A percentile compares a stretch with the other conserved stretches of the same genome.
Conservation (phyloP, 139 green algal genomes). For the Haematococcus lacustris region DNA sequence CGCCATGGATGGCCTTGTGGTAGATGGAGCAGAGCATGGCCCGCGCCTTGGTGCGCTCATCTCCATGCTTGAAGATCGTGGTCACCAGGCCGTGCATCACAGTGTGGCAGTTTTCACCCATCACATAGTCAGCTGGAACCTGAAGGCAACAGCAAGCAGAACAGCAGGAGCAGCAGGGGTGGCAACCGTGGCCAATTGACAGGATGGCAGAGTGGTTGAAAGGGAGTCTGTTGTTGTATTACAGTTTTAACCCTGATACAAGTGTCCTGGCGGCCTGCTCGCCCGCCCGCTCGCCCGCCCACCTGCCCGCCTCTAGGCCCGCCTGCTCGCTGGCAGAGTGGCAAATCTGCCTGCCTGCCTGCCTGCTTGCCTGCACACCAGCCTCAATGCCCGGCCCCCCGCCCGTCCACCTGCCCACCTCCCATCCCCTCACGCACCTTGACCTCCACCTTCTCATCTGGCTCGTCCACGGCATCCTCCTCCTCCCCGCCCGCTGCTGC, state of each 20-base stretch:
- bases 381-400: no score
- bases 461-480: constrained; percentile 26
- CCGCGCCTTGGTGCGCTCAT: constrained; percentile 95
- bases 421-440: constrained; percentile 26
- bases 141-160: neutral
- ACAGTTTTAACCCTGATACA: no score
- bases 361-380: no score
- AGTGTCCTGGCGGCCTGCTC: no score
- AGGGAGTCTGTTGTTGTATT: no score
- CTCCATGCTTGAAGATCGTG: constrained; percentile 81
- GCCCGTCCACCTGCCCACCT: no score
- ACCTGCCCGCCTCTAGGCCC: no score
- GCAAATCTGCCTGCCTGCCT: no score
- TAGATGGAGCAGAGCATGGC: constrained; percentile 95
- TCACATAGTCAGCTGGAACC: constrained; percentile 64
- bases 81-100: constrained; percentile 58
- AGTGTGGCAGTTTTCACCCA: constrained; percentile 51
- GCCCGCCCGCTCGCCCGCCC: no score
- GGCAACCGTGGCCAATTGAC: no score
- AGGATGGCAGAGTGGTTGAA: no score
- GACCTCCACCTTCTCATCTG: constrained; percentile 40
- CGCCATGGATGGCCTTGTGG: constrained; percentile 79
- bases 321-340: no score
- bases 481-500: constrained; percentile 18
- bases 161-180: constrained; percentile 8